A percentile compares a stretch with the other conserved stretches of the same genome.
Conservation (phyloP, 352 stramenopile species). For the Pythium scleroteichum region DNA sequence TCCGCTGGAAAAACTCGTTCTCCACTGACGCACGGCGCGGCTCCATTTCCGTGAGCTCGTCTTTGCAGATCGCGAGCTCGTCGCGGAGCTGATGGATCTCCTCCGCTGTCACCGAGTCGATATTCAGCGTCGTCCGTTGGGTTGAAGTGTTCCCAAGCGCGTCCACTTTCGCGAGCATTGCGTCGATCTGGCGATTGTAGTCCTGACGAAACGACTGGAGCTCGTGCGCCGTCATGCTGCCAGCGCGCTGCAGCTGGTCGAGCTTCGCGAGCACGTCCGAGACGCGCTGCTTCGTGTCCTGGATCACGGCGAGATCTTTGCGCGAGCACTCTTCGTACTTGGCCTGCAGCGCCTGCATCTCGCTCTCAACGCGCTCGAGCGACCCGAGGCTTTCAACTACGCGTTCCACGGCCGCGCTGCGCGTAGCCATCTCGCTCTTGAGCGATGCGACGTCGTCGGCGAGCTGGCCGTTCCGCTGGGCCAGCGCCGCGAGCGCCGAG, state of each 20-base stretch:
- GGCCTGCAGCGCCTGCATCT: slow-evolving; percentile 40
- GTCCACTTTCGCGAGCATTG: slow-evolving; percentile 42
- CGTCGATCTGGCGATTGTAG: slow-evolving; percentile 50
- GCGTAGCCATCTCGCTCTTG: slow-evolving; percentile 37
- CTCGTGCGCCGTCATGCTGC: slow-evolving; percentile 37
- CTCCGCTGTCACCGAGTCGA: slow-evolving; percentile 11
- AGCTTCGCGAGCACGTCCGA: slow-evolving; percentile 52
- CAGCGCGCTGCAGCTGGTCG: slow-evolving; percentile 38
- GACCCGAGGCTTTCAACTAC: slow-evolving; percentile 37
- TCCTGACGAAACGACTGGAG: slow-evolving; percentile 44
- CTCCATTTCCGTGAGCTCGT: slow-evolving; percentile 7
- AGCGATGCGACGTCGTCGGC: slow-evolving; percentile 18
- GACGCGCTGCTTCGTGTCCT: slow-evolving; percentile 55
- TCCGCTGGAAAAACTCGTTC: slow-evolving; percentile 29
- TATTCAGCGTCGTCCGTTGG: slow-evolving; percentile 13
- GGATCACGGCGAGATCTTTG: slow-evolving; percentile 49
- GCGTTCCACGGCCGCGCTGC: slow-evolving; percentile 39
- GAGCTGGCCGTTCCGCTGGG: slow-evolving; percentile 38
- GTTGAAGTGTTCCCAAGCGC: slow-evolving; percentile 28
- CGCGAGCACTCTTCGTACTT: slow-evolving; percentile 48
- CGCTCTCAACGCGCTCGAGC: slow-evolving; percentile 41
- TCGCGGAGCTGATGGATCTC: slow-evolving; percentile 23
- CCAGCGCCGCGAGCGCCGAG: slow-evolving; percentile 19
- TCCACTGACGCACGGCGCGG: slow-evolving; percentile 18
- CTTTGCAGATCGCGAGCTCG: slow-evolving; percentile 23